These are phyloP conservation scores for Vitis labrusca DNA, from an alignment of 164 flowering plant species.

Conservation along the genomic window DNA sequence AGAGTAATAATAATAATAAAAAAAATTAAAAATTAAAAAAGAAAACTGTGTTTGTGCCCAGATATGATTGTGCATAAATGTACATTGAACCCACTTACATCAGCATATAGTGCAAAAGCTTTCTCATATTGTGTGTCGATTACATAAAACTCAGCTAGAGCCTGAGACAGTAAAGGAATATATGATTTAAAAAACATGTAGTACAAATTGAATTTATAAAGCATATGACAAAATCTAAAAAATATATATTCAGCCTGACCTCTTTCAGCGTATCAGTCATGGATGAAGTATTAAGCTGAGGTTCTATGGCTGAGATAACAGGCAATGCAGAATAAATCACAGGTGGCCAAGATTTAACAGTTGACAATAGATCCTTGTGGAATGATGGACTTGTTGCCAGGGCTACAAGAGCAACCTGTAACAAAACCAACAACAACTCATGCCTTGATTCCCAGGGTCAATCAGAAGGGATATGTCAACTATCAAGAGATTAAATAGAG, in stretches of 20 bases:
- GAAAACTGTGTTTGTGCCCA: too few relatives aligned
- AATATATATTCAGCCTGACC: conserved; percentile 35
- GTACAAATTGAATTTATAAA: neutral
- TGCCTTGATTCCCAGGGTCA: neutral
- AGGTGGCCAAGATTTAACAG: conserved; percentile 91
- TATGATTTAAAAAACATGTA: neutral
- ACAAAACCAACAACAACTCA: conserved; percentile 11
- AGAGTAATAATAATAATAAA: too few relatives aligned
- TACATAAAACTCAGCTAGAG: conserved; percentile 88
- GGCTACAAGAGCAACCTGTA: conserved; percentile 91
- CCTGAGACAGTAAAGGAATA: conserved; percentile 46
- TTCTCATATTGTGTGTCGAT: conserved; percentile 82
- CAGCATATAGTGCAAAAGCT: conserved; percentile 89
- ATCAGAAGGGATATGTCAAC: neutral
- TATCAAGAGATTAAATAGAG: neutral
- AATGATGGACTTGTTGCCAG: conserved; percentile 84
- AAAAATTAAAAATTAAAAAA: too few relatives aligned
- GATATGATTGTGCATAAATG: neutral
- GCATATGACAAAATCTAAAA: neutral
- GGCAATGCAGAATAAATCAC: conserved; percentile 78
- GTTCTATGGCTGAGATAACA: conserved; percentile 89
- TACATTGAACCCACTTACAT: conserved; percentile 58
- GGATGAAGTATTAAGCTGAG: conserved; percentile 88
- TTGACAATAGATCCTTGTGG: conserved; percentile 81
- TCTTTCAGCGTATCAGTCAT: conserved; percentile 89